Percentiles rank a stretch among this genome's conserved stretches.
These are phyloP conservation scores for Magnolia changhungtana DNA, from an alignment of 164 flowering plant genomes.

Conservation along the genomic window DNA sequence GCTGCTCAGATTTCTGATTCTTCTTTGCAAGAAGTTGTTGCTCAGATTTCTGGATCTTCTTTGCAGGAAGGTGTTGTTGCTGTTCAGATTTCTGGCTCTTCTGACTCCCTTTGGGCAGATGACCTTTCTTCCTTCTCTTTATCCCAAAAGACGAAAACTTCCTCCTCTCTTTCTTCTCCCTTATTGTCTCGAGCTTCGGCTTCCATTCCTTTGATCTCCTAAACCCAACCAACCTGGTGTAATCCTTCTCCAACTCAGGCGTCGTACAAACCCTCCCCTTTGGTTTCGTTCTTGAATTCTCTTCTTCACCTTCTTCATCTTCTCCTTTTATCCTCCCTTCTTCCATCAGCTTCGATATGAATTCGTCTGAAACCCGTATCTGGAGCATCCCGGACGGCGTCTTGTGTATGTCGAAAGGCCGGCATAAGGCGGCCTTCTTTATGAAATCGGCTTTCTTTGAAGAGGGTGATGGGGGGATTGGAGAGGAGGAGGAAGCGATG, in stretches of 20 bases:
- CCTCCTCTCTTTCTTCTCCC: constrained; percentile 26
- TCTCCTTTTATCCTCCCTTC: constrained; percentile 9
- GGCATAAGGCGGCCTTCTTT: constrained; percentile 32
- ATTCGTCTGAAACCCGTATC: constrained; percentile 62
- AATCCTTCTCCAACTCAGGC: constrained; percentile 51
- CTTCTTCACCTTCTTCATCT: background rate
- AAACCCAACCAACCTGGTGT: constrained; percentile 43
- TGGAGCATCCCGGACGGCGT: constrained; percentile 43
- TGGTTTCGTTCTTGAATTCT: background rate
- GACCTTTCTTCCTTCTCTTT: constrained; percentile 14
- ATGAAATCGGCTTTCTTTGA: constrained; percentile 6
- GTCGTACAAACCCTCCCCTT: constrained; percentile 43
- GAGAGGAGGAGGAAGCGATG: constrained; percentile 21
- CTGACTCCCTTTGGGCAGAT: background rate
- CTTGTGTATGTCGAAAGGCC: constrained; percentile 49
- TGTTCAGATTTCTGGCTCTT: background rate
- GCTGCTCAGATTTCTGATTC: too few relatives aligned
- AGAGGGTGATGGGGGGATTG: background rate
- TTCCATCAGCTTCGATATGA: constrained; percentile 39
- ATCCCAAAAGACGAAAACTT: constrained; percentile 15
- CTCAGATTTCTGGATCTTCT: too few relatives aligned
- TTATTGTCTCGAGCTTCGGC: constrained; percentile 61
- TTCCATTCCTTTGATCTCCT: constrained; percentile 38
- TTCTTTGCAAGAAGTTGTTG: too few relatives aligned
- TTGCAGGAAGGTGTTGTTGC: background rate